These are phyloP conservation scores for Boletus putidus DNA, from an alignment of 1,284 basidiomycete genomes.

Conservation along the genomic window DNA sequence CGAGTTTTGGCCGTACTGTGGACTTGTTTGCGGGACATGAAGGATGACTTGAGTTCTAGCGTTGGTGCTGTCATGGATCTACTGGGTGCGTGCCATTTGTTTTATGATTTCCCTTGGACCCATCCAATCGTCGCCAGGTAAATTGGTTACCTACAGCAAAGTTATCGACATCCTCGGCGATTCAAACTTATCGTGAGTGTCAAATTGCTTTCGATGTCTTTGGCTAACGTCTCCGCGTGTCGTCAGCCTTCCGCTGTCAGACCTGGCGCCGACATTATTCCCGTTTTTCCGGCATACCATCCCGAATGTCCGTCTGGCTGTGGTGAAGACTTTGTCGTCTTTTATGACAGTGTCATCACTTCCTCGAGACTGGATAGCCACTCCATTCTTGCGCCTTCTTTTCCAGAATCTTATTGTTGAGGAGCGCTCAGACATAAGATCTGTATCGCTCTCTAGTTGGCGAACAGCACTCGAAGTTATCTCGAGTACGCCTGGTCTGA, in stretches of 20 bases:
- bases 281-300: slow-evolving; percentile 99
- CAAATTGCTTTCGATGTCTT: slow-evolving; percentile 3
- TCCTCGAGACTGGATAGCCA: slow-evolving; percentile 80
- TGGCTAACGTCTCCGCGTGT: slow-evolving; percentile 10
- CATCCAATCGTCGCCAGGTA: slow-evolving; percentile 49
- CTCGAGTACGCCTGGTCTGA: slow-evolving; percentile 45
- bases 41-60: slow-evolving; percentile 96
- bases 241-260: slow-evolving; percentile 70
- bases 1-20: slow-evolving; percentile 85
- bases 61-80: slow-evolving; percentile 98
- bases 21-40: slow-evolving; percentile 89
- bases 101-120: neutral
- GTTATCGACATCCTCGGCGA: slow-evolving; percentile 78
- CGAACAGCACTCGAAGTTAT: slow-evolving; percentile 64
- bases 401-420: slow-evolving; percentile 97
- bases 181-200: slow-evolving; percentile 62
- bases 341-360: slow-evolving; percentile 82
- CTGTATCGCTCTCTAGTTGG: slow-evolving; percentile 81
- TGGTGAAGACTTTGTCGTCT: slow-evolving; percentile 85
- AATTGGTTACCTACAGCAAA: slow-evolving; percentile 77
- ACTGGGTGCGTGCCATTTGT: slow-evolving; percentile 55
- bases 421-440: slow-evolving; percentile 83
- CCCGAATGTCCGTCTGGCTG: slow-evolving; percentile 87
- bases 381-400: slow-evolving; percentile 78
- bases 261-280: slow-evolving; percentile 86